Base-by-base conservation (phyloP, 2,329 filamentous ascomycete species). In the Stachybotrys echinatus region DNA sequence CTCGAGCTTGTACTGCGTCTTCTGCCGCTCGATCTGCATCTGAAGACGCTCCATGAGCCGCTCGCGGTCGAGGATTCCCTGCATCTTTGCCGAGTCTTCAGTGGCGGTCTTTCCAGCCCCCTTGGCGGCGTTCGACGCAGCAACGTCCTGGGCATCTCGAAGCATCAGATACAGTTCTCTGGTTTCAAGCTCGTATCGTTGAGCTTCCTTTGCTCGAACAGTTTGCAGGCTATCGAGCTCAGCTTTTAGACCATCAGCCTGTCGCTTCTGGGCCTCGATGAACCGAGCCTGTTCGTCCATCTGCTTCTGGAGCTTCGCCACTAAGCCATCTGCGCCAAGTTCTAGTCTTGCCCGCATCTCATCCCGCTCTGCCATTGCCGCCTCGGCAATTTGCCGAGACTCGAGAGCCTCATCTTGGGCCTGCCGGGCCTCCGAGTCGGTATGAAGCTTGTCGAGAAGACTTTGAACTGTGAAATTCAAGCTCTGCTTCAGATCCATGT, bases 81-180 rank as follows among this genome's bases (percentile, higher is more conserved):
- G 84, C 86, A 92, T 90, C 49, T 86, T 87, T 23, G 82, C 75
- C 21, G 89, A 83, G 64, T 94, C 87, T 20, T 80, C 81, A 39
- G 83, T 79, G 38, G 84, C 70, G 43, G 58, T 50, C 56, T 75
- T 77, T 49, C 69, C 74, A 58, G 76, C 73, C 54, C 74, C 73
- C 65, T 83, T 84, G 49, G 71, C 72, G 48, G 90, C 88, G 60
- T 89, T 89, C 4, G 92, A 91, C 21, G 91, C 92, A 43, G 92
- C 92, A 57, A 96, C 90, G 62, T 99, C 92, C 69, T 97, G 92
- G 37, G 94, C 92, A 69, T 99, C 94, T 53, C 92, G 85, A 55
- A 99, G 85, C 94, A 99, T 99, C 50, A 99, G 86, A 68, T 97
- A 99, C 20, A 99, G 74, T 70, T 99, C 94, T 72, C 94, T 81